These are phyloP conservation scores for Yamadazyma buinensis DNA, from an alignment of 1,139 yeast species.

Conservation along the genomic window DNA sequence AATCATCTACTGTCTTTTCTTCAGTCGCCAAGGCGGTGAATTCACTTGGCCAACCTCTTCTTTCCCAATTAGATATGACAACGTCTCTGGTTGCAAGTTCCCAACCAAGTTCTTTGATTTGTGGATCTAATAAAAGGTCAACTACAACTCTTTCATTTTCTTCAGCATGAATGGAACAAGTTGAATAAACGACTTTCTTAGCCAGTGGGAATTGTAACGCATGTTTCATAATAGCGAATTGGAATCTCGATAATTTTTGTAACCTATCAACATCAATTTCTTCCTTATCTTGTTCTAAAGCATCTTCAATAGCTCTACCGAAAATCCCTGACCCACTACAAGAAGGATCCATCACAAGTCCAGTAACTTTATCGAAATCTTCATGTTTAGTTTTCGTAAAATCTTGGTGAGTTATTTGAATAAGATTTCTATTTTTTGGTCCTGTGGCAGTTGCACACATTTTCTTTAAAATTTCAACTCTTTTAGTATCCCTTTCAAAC, in stretches of 20 bases:
- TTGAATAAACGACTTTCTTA: constrained; percentile 80
- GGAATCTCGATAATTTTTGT: constrained; percentile 76
- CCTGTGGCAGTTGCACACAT: constrained; percentile 86
- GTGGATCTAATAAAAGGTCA: constrained; percentile 63
- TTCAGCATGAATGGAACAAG: constrained; percentile 90
- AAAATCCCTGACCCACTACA: constrained; percentile 98
- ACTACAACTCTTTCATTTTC: constrained; percentile 92
- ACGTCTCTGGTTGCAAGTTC: constrained; percentile 52
- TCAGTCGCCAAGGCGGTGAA: constrained; percentile 50
- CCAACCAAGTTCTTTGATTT: constrained; percentile 70
- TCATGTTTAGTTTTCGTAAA: constrained; percentile 67
- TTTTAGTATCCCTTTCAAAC: constrained; percentile 75
- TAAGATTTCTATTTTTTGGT: constrained; percentile 33
- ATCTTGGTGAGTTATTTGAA: constrained; percentile 76
- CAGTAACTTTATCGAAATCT: constrained; percentile 65
- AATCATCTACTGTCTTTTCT: constrained; percentile 39
- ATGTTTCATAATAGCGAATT: constrained; percentile 80
- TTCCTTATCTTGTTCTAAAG: constrained; percentile 35
- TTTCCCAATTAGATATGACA: constrained; percentile 81
- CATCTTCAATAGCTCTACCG: constrained; percentile 69
- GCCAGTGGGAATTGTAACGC: constrained; percentile 82
- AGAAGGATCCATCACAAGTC: constrained; percentile 90
- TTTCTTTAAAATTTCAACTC: constrained; percentile 68
- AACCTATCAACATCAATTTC: constrained; percentile 56
- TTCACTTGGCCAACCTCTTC: constrained; percentile 75